Evolutionary conservation across 495 filamentous ascomycete genomes (phyloP).

Genomic region (Aspergillus cristatus): DNA sequence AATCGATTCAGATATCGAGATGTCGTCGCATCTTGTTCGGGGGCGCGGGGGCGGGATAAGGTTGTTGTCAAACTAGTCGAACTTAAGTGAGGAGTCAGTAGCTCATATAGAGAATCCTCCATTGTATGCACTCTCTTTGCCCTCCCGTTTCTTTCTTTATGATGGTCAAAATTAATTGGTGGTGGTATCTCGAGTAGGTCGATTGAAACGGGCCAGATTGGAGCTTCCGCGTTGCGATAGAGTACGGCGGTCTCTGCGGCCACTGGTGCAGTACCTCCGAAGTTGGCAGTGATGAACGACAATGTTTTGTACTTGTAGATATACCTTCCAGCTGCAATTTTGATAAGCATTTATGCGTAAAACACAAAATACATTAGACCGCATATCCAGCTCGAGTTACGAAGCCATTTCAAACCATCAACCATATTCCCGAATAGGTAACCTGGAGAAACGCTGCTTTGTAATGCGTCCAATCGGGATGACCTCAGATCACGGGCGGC

Average conservation of each 20-base stretch:
- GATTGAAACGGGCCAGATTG: conserved; percentile 7
- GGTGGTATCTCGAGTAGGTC: neutral
- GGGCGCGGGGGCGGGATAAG: conserved; percentile 15
- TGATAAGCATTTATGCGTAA: no score
- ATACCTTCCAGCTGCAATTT: no score
- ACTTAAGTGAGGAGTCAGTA: conserved; percentile 57
- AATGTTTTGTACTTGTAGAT: no score
- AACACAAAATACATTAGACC: no score
- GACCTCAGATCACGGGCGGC: conserved; percentile 6
- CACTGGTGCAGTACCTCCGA: conserved; percentile 20
- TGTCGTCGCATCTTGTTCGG: conserved; percentile 40
- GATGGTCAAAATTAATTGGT: neutral
- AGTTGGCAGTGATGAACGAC: no score
- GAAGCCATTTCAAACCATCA: no score
- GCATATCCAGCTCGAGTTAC: no score
- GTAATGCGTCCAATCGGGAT: neutral
- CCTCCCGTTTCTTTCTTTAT: neutral
- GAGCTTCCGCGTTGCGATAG: neutral
- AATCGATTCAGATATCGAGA: conserved; percentile 66
- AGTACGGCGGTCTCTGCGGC: conserved; percentile 26
- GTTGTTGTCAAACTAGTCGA: neutral
- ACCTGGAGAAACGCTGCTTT: no score
- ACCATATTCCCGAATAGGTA: no score
- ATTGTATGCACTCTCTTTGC: conserved; percentile 28
- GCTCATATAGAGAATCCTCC: conserved; percentile 65